phyloP scores from a whole-genome alignment of 2,329 filamentous ascomycete genomes.

The Penicillium digitatum region DNA sequence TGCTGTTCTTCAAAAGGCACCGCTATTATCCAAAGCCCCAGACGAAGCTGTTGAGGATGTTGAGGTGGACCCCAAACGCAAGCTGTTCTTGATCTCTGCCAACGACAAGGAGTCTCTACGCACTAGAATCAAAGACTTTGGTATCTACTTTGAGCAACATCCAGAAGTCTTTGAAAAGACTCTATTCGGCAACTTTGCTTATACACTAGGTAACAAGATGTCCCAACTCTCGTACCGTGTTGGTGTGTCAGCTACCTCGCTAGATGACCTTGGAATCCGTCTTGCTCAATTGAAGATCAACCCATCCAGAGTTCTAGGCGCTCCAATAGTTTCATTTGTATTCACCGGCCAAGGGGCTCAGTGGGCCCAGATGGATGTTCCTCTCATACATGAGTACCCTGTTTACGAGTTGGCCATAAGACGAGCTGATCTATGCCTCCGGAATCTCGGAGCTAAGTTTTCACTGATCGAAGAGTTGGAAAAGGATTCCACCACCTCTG shows the following conservation, averaged over 20 bases:
- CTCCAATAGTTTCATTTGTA: constrained; percentile 17
- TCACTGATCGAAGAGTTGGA: constrained; percentile 17
- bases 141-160: constrained; percentile 25
- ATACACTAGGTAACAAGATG: constrained; percentile 25
- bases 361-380: constrained; percentile 24
- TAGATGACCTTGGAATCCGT: constrained; percentile 22
- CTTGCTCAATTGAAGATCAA: constrained; percentile 24
- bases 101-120: constrained; percentile 27
- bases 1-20: constrained; percentile 22
- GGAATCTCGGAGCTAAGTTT: constrained; percentile 17
- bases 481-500: constrained; percentile 8
- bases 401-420: constrained; percentile 19
- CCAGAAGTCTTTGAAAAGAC: constrained; percentile 23
- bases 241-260: constrained; percentile 18
- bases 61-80: constrained; percentile 18
- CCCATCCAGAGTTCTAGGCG: constrained; percentile 17
- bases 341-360: constrained; percentile 26
- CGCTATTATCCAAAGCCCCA: constrained; percentile 1
- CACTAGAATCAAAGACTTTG: constrained; percentile 22
- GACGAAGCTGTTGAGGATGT: constrained; percentile 8
- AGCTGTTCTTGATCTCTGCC: constrained; percentile 26
- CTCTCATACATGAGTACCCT: constrained; percentile 23
- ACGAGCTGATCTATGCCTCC: constrained; percentile 15
- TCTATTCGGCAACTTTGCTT: constrained; percentile 25
- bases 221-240: constrained; percentile 28